Conservation (phyloP, 2,329 filamentous ascomycete genomes). For the Penicillium sumatraense region DNA sequence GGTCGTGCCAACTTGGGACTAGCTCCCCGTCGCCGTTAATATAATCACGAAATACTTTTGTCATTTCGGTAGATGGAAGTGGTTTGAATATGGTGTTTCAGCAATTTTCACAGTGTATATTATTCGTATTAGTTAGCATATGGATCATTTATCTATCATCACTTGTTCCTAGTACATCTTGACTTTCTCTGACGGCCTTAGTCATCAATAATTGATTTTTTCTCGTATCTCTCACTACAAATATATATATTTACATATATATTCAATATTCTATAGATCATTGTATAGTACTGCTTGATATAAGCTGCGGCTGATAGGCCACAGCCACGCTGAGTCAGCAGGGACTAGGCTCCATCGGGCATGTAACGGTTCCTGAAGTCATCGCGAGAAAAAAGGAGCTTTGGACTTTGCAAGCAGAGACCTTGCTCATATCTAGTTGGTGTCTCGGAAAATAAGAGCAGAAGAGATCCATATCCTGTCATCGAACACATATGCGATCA, state of each 20-base stretch:
- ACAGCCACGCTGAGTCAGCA: slow-evolving; percentile 19
- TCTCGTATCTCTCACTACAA: too few species aligned
- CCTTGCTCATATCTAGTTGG: not conserved
- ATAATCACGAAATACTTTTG: slow-evolving; percentile 2
- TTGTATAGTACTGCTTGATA: slow-evolving; percentile 11
- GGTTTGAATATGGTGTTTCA: slow-evolving; percentile 16
- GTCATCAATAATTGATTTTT: too few species aligned
- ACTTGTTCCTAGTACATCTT: not conserved
- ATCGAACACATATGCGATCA: slow-evolving; percentile 1
- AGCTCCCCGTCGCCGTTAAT: slow-evolving; percentile 31
- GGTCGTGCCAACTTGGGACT: slow-evolving; percentile 72
- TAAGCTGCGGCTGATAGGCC: slow-evolving; percentile 14
- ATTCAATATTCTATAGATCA: not conserved
- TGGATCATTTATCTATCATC: not conserved
- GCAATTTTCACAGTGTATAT: slow-evolving; percentile 13
- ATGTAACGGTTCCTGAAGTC: slow-evolving; percentile 20
- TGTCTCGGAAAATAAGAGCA: slow-evolving; percentile 15
- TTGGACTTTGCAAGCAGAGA: not conserved
- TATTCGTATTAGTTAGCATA: slow-evolving; percentile 8
- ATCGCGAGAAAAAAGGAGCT: slow-evolving; percentile 9
- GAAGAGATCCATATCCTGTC: not conserved
- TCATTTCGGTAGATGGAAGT: slow-evolving; percentile 10
- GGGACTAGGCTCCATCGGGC: slow-evolving; percentile 17
- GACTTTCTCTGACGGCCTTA: too few species aligned
- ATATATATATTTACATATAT: not conserved